These are phyloP conservation scores for Aspergillus ostianus DNA, from an alignment of 495 filamentous ascomycete genomes.

Conservation along the genomic window DNA sequence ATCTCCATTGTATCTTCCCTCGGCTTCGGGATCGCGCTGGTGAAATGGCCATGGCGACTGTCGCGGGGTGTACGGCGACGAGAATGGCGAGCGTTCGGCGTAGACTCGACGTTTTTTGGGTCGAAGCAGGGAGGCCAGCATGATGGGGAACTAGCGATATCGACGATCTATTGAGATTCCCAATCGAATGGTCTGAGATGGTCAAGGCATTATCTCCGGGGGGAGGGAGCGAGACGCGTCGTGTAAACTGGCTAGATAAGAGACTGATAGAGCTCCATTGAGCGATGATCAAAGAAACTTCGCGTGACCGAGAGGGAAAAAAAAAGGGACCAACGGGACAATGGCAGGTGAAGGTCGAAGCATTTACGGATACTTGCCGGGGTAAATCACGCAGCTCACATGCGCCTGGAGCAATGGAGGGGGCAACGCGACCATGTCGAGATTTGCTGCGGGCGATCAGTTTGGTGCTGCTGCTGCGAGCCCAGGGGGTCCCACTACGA, in stretches of 20 bases:
- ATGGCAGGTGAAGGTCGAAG: constrained; percentile 2
- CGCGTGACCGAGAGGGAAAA: constrained; percentile 9
- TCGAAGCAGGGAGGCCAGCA: constrained; percentile 49
- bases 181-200: not conserved
- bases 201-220: constrained; percentile 5
- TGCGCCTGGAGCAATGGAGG: constrained; percentile 17
- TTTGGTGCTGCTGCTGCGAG: not conserved
- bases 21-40: constrained; percentile 24
- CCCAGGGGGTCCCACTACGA: not conserved
- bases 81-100: constrained; percentile 49
- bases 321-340: constrained; percentile 3
- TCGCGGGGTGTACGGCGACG: constrained; percentile 38
- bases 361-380: constrained; percentile 16
- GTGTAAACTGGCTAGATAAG: constrained; percentile 6
- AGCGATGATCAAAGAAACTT: constrained; percentile 5
- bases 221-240: constrained; percentile 1
- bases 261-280: constrained; percentile 2
- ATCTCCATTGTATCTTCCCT: constrained; percentile 35
- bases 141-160: constrained; percentile 15
- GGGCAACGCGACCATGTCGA: constrained; percentile 9
- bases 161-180: not conserved
- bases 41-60: constrained; percentile 35
- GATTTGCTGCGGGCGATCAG: constrained; percentile 16
- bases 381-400: constrained; percentile 21
- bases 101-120: constrained; percentile 38